Percentiles rank a stretch among this genome's conserved stretches.
These are phyloP conservation scores for Willaertia magna DNA, from an alignment of 208 protist species.

Conservation along the genomic window DNA sequence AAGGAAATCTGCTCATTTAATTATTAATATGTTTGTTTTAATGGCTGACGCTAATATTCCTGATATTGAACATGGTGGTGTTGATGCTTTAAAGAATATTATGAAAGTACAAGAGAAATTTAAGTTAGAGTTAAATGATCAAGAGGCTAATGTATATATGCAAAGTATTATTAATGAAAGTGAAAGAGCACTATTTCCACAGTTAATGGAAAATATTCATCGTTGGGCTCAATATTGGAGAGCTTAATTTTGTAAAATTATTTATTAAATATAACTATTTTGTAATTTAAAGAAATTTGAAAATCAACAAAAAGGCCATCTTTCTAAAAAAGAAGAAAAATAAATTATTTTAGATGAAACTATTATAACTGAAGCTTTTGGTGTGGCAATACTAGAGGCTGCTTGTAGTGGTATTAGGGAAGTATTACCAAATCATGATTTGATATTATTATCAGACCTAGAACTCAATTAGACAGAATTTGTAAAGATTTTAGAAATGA, in stretches of 20 bases:
- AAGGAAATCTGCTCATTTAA: slow-evolving; percentile 74
- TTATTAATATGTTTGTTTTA: slow-evolving; percentile 81
- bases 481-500: too few species aligned
- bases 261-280: too few species aligned
- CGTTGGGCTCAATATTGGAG: slow-evolving; percentile 7
- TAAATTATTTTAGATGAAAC: too few species aligned
- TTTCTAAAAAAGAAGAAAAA: too few species aligned
- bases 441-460: too few species aligned
- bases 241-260: background rate
- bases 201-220: background rate
- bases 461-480: too few species aligned
- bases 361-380: too few species aligned
- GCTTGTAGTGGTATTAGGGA: too few species aligned
- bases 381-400: too few species aligned
- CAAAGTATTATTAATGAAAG: slow-evolving; percentile 77
- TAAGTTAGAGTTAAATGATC: slow-evolving; percentile 69
- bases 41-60: slow-evolving; percentile 71
- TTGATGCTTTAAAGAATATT: slow-evolving; percentile 48
- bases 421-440: too few species aligned
- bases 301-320: too few species aligned
- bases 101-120: slow-evolving; percentile 80
- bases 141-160: slow-evolving; percentile 73
- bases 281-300: too few species aligned
- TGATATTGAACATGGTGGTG: slow-evolving; percentile 48
- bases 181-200: background rate